Conservation (phyloP, 2,329 filamentous ascomycete species). For the Aspergillus piperis region DNA sequence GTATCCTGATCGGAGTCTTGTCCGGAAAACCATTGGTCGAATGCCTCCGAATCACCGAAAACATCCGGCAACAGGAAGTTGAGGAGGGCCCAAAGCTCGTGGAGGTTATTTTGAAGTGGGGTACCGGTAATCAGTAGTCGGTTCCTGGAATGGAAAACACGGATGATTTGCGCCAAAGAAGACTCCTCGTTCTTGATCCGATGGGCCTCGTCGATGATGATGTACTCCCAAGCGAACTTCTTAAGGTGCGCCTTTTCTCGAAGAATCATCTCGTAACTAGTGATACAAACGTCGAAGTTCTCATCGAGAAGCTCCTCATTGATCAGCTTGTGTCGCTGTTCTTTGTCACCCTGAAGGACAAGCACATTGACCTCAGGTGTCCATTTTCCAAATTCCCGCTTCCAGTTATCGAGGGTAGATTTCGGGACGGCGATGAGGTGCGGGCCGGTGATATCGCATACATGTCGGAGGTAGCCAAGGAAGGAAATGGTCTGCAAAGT, state of each 20-base stretch:
- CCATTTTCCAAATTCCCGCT: conserved; percentile 90
- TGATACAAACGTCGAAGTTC: conserved; percentile 97
- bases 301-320: conserved; percentile 89
- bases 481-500: conserved; percentile 97
- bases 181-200: conserved; percentile 99
- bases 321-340: conserved; percentile 85
- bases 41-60: conserved; percentile 93
- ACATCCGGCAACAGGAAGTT: conserved; percentile 98
- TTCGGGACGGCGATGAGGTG: conserved; percentile 93
- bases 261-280: conserved; percentile 98
- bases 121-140: conserved; percentile 94
- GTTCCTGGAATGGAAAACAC: conserved; percentile 93
- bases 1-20: conserved; percentile 90
- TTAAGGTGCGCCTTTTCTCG: conserved; percentile 92
- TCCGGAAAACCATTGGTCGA: conserved; percentile 96
- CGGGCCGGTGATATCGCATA: conserved; percentile 84
- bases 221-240: conserved; percentile 99
- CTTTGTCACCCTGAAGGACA: conserved; percentile 91
- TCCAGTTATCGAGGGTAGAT: conserved; percentile 98
- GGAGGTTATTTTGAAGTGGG: conserved; percentile 94
- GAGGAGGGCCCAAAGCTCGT: conserved; percentile 95
- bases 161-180: conserved; percentile 92
- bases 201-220: conserved; percentile 97
- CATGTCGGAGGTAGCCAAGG: conserved; percentile 87
- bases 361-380: conserved; percentile 94